A percentile compares a stretch with the other conserved stretches of the same genome.
Conservation (phyloP, 345 rosid species). For the Camelina hispida region DNA sequence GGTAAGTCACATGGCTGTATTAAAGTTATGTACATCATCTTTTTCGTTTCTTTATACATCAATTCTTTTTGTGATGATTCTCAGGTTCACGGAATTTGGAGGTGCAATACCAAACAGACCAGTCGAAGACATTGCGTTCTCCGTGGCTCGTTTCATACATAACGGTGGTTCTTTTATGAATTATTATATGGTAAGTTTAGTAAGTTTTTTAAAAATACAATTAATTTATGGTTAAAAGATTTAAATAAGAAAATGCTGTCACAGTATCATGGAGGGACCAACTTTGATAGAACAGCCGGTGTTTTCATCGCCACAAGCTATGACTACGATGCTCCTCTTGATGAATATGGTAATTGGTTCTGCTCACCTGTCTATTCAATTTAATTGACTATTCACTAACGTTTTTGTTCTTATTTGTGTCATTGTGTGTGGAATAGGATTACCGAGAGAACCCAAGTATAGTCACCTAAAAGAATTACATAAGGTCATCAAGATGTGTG, state of each 20-base stretch:
- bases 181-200: slow-evolving; percentile 73
- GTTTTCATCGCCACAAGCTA: slow-evolving; percentile 81
- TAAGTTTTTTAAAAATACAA: too few species aligned
- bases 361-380: background rate
- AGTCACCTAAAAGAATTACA: slow-evolving; percentile 79
- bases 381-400: background rate
- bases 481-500: slow-evolving; percentile 70
- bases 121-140: slow-evolving; percentile 75
- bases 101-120: slow-evolving; percentile 69
- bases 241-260: background rate
- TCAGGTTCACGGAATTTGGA: slow-evolving; percentile 72
- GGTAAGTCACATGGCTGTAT: slow-evolving; percentile 48
- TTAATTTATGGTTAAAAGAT: slow-evolving; percentile 18
- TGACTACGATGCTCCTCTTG: slow-evolving; percentile 94
- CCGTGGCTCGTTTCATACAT: slow-evolving; percentile 75
- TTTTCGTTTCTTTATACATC: background rate
- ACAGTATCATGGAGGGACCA: slow-evolving; percentile 93
- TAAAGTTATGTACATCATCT: background rate
- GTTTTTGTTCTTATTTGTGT: background rate
- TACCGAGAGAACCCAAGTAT: slow-evolving; percentile 81
- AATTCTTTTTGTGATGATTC: background rate
- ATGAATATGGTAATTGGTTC: slow-evolving; percentile 73
- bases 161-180: slow-evolving; percentile 71
- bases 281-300: slow-evolving; percentile 87
- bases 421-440: slow-evolving; percentile 48